phyloP scores from a whole-genome alignment of 2,329 filamentous ascomycete species.

The Hymenoscyphus fraxineus region DNA sequence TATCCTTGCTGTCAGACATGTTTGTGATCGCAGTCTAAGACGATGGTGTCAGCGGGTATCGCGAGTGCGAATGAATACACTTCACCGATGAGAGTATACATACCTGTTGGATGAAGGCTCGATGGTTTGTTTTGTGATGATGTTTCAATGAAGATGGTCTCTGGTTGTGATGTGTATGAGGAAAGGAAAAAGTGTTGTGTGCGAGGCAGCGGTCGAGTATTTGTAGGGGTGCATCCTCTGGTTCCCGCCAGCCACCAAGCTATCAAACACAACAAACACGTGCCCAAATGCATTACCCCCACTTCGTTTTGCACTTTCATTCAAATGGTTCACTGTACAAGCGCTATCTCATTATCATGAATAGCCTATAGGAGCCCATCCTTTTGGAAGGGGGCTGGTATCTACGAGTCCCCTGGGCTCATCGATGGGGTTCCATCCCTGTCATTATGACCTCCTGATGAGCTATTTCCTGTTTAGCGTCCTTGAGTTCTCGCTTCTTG shows the following conservation, averaged over 20 bases:
- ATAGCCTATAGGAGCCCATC: background rate
- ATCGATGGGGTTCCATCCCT: background rate
- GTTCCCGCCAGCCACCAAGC: background rate
- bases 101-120: background rate
- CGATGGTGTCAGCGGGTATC: background rate
- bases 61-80: background rate
- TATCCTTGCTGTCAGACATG: background rate
- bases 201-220: background rate
- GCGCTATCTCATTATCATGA: background rate
- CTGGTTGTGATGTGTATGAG: background rate
- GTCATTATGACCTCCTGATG: background rate
- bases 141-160: background rate
- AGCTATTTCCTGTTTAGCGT: background rate
- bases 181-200: background rate
- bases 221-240: background rate
- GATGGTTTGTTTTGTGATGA: background rate
- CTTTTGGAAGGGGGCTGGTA: background rate
- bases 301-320: background rate
- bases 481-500: background rate
- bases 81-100: background rate
- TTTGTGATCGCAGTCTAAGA: background rate
- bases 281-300: background rate
- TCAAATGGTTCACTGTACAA: background rate
- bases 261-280: background rate
- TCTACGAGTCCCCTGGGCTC: background rate